Evolutionary conservation across 176 grass and related monocot species (phyloP), one percentile per base, ranked within the genome.

Genomic region (Tuctoria greenei): DNA sequence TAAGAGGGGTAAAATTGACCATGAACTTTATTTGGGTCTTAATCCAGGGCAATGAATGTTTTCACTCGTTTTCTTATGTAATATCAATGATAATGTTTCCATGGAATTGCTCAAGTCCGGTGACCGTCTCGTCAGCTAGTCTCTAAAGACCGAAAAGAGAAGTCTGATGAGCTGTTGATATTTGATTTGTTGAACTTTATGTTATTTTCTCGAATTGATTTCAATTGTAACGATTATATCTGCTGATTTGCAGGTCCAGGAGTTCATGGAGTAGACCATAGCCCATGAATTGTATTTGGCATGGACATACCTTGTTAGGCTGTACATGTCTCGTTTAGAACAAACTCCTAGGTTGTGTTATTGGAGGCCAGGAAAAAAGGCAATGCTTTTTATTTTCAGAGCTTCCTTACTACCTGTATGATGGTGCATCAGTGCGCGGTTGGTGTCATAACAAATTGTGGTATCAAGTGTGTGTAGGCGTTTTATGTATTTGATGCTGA

Each of bases 201-300:
- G 18, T 9, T 79, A 51, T 50, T 74, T 60, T 74, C 31, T 74
- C 15, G 16, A 60, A 42, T 51, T 85, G 52, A 59, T 80, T 50
- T 73, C 41, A 42, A n/a, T 50, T 49, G 10, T 80, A 59, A 74
- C 39, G 5, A 15, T 15, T 23, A 34, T 69, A 45, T 44, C 55
- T 80, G 74, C 37, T 80, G 70, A 34, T 69, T 75, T 86, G 55
- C 77, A 86, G 84, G 71, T 69, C 81, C 35, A 63, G 84, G 38
- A 69, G 36, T 63, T 67, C 4, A 15, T 55, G 71, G 18, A 62
- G 27, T 63, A 43, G 62, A 75, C 34, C 41, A 50, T 79, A 79
- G 69, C 70, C 51, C 54, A 74, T 64, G 73, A 81, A 81, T 75
- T 75, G 71, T 75, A 81, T 86, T 69, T 62, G 56, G 63, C 63